Evolutionary conservation across 192 early-diverging fungal species (phyloP), one percentile per base, ranked within the genome.

Genomic region (Rhizophagus clarus): DNA sequence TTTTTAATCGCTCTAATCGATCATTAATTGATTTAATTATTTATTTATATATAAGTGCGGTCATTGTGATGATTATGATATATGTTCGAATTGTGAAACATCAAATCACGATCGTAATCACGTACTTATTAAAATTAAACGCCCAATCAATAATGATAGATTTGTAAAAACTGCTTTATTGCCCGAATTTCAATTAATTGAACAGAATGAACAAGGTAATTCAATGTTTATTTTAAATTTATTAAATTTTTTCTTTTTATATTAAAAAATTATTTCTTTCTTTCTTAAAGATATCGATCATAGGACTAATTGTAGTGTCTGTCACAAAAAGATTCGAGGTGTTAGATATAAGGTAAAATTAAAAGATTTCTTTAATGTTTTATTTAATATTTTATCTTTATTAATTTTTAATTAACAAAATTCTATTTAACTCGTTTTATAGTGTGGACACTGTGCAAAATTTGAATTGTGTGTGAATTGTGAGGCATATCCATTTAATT

Each of bases 381-480:
- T 28, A 17, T 63, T 24, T 28, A 7, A 28, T n/a, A n/a, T n/a
- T n/a, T n/a, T n/a, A n/a, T n/a, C n/a, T n/a, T n/a, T n/a, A n/a
- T n/a, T n/a, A n/a, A n/a, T n/a, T n/a, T n/a, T n/a, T n/a, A n/a
- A 11, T 61, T 61, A n/a, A 28, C 62, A 28, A n/a, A 28, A 11
- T 26, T 26, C n/a, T 28, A 1, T 26, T 28, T 64, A 28, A 12
- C 10, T 2, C 12, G 29, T 24, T 67, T 0, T 56, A 22, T 73
- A 88, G 86, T 89, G 88, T 69, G 85, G 84, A n/a, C 83, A 88
- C 64, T 93, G 92, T 79, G 22, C 72, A 26, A 84, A 90, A 61
- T 92, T 87, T 81, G 92, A 93, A 79, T 74, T 89, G 12, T 93
- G 92, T 79, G 85, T 81, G 63, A 89, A 87, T 72, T 93, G 92